Evolutionary conservation across 495 filamentous ascomycete species (phyloP).

Genomic region (Jackrogersella minutella): DNA sequence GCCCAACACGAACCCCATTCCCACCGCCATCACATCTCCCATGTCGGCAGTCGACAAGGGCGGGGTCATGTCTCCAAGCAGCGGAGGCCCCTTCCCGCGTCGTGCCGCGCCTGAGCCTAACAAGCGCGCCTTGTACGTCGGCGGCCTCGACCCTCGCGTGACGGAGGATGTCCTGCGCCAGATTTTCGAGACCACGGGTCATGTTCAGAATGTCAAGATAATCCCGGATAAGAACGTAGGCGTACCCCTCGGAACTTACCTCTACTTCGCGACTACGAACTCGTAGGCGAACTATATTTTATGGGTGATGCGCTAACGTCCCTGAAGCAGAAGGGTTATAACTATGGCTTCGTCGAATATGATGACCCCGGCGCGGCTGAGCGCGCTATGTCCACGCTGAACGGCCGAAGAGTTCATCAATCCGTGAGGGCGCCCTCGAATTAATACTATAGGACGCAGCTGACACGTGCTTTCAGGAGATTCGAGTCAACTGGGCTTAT

Average conservation of each 20-base stretch:
- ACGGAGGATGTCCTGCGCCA: constrained; percentile 97
- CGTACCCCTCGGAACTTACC: constrained; percentile 18
- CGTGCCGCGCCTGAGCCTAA: constrained; percentile 97
- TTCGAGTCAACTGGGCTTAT: constrained; percentile 99
- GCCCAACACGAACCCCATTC: constrained; percentile 96
- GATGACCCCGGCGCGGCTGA: constrained; percentile 97
- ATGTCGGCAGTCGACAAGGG: constrained; percentile 70
- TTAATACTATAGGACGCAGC: neutral
- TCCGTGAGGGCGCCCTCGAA: constrained; percentile 65
- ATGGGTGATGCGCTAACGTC: constrained; percentile 30
- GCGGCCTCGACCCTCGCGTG: constrained; percentile 91
- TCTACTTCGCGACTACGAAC: constrained; percentile 16
- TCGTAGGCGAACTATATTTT: constrained; percentile 13
- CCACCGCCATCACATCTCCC: constrained; percentile 89
- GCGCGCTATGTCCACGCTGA: constrained; percentile 95
- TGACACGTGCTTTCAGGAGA: constrained; percentile 72
- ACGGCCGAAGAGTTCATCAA: constrained; percentile 94
- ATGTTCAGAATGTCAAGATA: constrained; percentile 98
- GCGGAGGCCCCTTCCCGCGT: constrained; percentile 80
- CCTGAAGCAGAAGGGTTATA: constrained; percentile 86
- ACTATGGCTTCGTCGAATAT: constrained; percentile 99
- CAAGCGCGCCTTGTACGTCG: constrained; percentile 97
- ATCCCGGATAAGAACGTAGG: constrained; percentile 98
- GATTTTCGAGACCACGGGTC: constrained; percentile 98
- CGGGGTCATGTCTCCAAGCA: constrained; percentile 82